Base-by-base conservation (phyloP, 805 yeast species). In the Saccharomyces eubayanus region DNA sequence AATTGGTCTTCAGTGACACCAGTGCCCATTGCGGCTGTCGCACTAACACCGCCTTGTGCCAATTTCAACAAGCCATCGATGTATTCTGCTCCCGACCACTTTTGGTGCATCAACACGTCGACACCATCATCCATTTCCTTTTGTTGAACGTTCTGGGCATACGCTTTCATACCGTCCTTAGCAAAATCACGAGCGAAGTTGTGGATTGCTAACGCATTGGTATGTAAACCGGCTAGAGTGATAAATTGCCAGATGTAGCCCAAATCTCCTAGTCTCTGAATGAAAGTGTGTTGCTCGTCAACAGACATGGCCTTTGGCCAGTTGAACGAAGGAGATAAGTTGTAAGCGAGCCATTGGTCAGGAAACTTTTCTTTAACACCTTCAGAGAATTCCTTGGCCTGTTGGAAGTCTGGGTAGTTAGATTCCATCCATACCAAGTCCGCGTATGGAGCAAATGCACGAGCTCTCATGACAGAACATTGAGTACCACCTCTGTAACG, bases 351-450 rank as follows among this genome's bases (percentile, higher is more conserved):
- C 98, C 97, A 91, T 74, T 92, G 91, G 60, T 87, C 79, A 62
- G 98, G 98, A 74, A 71, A 87, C 55, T 77, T 77, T 31, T 82
- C 80, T 70, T 84, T 81, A 60, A 92, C 95, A 67, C 98, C 97
- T 48, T 83, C 87, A 53, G 98, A 94, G 68, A 92, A 92, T 75
- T 89, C 96, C 74, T 84, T 82, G 59, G 97, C 98, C 77, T 92
- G 98, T 56, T 77, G 80, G 74, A 81, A 91, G 73, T 90, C 96
- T 62, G 98, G 98, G 62, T 88, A 81, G 72, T 91, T 91, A 56
- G 96, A 85, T 78, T 92, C 98, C 97, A 92, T 91, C 98, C 98
- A 92, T 63, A 91, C 84, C 76, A 92, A 78, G 73, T 91, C 98
- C 47, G 96, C 90, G 72, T 85, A 92, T 58, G 97, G 97, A 53